Evolutionary conservation across 108 stramenopile genomes (phyloP).

Genomic region (Seminavis robusta): DNA sequence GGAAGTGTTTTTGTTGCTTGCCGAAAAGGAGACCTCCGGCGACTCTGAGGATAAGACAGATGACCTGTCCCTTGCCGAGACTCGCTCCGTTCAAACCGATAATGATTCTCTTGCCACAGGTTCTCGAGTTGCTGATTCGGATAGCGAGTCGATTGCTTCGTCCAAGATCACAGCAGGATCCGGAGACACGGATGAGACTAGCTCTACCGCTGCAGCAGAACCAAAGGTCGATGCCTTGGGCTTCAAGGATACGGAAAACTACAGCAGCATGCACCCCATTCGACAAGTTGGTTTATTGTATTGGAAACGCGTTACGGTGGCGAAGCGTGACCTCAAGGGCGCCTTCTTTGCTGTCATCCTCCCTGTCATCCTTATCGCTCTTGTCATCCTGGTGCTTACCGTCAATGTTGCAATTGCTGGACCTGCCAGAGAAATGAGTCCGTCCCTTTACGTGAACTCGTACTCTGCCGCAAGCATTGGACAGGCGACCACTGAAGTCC

Average conservation of each 20-base stretch:
- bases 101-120: too few relatives aligned
- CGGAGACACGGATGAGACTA: too few relatives aligned
- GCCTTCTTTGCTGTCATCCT: conserved; percentile 48
- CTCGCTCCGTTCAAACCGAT: too few relatives aligned
- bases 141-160: too few relatives aligned
- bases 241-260: too few relatives aligned
- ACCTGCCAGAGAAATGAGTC: conserved; percentile 1
- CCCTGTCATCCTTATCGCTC: conserved; percentile 44
- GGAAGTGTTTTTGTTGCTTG: conserved; percentile 39
- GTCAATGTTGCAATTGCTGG: conserved; percentile 14
- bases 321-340: conserved; percentile 35
- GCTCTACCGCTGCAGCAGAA: too few relatives aligned
- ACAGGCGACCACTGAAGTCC: conserved; percentile 15
- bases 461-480: neutral
- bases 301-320: conserved; percentile 41
- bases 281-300: conserved; percentile 48
- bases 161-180: too few relatives aligned
- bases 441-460: conserved; percentile 1
- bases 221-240: too few relatives aligned
- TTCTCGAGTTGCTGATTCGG: too few relatives aligned
- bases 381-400: conserved; percentile 47
- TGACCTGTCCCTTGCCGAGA: too few relatives aligned
- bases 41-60: neutral
- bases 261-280: too few relatives aligned
- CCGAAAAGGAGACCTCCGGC: neutral